Percentiles rank a stretch among this genome's conserved stretches.
Evolutionary conservation across 148 eudicot species (phyloP).

Genomic region (Vaccinium macrocarpon): DNA sequence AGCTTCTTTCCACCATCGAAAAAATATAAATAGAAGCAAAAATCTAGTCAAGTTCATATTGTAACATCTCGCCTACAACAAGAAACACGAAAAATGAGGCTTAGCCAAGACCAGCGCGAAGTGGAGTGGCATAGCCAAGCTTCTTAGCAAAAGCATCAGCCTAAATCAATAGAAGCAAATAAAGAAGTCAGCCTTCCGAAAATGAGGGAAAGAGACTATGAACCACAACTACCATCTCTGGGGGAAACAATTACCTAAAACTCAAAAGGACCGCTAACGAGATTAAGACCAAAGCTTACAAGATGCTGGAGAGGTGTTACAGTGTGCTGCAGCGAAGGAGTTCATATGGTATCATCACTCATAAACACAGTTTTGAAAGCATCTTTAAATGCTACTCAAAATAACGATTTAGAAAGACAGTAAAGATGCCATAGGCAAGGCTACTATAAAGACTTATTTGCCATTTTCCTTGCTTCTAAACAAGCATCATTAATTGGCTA

Average conservation of each 20-base stretch:
- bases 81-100: background rate
- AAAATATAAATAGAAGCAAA: background rate
- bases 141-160: conserved; percentile 99
- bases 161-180: conserved; percentile 28
- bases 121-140: conserved; percentile 72
- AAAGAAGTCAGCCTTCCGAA: background rate
- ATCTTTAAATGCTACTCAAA: too few species aligned
- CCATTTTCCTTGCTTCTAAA: too few species aligned
- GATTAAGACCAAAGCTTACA: too few species aligned
- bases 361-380: too few species aligned
- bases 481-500: too few species aligned
- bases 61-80: background rate
- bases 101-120: conserved; percentile 74
- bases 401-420: too few species aligned
- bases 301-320: too few species aligned
- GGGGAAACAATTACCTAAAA: conserved; percentile 65
- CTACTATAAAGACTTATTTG: too few species aligned
- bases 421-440: too few species aligned
- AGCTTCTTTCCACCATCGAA: background rate
- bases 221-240: background rate
- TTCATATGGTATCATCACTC: too few species aligned
- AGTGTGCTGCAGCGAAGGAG: too few species aligned
- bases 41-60: background rate
- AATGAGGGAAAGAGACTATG: background rate
- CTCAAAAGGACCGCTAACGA: conserved; percentile 93